Base-by-base conservation (phyloP, 768 basidiomycete species). In the Tubosaeta sp. region DNA sequence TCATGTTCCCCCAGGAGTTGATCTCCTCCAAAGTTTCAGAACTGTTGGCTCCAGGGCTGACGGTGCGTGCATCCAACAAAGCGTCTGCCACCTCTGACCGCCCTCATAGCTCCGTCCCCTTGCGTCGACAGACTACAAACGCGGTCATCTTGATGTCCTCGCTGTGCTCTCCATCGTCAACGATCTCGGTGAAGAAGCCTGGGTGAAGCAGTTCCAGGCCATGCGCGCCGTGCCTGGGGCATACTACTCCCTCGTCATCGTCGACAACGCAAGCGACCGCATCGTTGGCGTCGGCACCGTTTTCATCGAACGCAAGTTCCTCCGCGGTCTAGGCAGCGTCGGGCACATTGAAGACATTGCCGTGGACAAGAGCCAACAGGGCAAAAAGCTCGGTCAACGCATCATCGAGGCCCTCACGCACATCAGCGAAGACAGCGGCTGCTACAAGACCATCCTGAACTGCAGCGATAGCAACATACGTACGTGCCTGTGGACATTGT, bases 261-360 rank as follows among this genome's bases (percentile, higher is more conserved):
- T 95, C 53, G 79, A 86, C 67, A 81, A 83, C 49, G 64, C 74
- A 13, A 78, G 83, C 2, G 91, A 96, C 73, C 72, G 74, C 57
- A 84, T 99, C 64, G 86, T 94, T 40, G 94, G 77, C 19, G 82
- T 86, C 34, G 95, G 94, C 18, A 79, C 83, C 7, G 74, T 96
- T 48, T 82, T 98, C 64, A 69, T 98, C 56, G 96, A 99, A 71
- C 87, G 87, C 72, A 98, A 99, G 74, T 97, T 98, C 77, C 73
- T 94, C 38, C 80, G 94, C 35, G 83, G 80, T 1, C 73, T 90
- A n/a, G 90, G 91, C 19, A 77, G 78, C 56, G 90, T 93, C 13
- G 96, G 94, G 0, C 96, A 99, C 64, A 94, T 99, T 56, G 96
- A 99, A 71, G 96, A 99, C 66, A 96, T 99, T 55, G 94, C 92